A percentile compares a stretch with the other conserved stretches of the same genome.
phyloP scores from a whole-genome alignment of 495 filamentous ascomycete genomes.

The Penicillium diatomitis region DNA sequence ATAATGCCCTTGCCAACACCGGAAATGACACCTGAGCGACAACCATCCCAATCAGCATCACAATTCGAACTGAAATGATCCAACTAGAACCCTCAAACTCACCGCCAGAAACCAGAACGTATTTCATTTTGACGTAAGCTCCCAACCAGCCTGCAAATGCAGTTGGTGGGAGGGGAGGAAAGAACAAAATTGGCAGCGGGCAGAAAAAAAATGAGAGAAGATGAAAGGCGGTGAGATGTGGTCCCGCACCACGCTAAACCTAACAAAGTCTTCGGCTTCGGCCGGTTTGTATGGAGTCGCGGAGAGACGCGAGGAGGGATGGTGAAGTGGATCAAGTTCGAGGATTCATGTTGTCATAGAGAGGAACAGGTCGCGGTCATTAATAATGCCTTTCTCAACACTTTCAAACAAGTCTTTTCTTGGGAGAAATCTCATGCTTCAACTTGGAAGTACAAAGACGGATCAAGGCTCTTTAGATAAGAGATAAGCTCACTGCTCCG shows the following conservation, averaged over 20 bases:
- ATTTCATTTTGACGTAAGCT: conserved; percentile 9
- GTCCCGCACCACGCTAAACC: conserved; percentile 1
- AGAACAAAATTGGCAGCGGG: conserved; percentile 1
- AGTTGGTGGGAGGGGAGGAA: conserved; percentile 1
- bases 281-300: background rate
- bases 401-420: background rate
- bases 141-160: conserved; percentile 2
- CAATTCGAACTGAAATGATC: background rate
- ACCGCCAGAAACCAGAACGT: conserved; percentile 10
- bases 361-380: too few species aligned
- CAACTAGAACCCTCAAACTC: background rate
- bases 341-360: too few species aligned
- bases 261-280: background rate
- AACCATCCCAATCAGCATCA: background rate
- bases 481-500: background rate
- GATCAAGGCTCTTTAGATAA: conserved; percentile 1
- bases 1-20: conserved; percentile 82
- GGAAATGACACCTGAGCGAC: conserved; percentile 54
- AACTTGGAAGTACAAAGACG: background rate
- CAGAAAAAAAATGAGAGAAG: conserved; percentile 4
- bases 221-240: background rate
- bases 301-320: background rate
- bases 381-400: background rate
- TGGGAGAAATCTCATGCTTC: background rate
- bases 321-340: too few species aligned